A percentile compares a stretch with the other conserved stretches of the same genome.
phyloP scores from a whole-genome alignment of 2,329 filamentous ascomycete species.

The Botrytis hyacinthi region DNA sequence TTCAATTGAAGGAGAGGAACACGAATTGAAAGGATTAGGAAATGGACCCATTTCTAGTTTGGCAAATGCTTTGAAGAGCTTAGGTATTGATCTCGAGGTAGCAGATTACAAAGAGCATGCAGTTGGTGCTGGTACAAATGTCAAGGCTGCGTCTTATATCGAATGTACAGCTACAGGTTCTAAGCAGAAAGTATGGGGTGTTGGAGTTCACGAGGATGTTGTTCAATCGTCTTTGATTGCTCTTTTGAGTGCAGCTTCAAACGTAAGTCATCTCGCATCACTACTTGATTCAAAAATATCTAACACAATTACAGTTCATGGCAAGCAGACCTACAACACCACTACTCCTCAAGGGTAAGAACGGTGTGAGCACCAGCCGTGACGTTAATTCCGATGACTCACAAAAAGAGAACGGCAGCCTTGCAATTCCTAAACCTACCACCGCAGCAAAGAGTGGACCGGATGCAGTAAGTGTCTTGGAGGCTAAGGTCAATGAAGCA shows the following conservation, averaged over 20 bases:
- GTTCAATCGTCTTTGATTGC: conserved; percentile 87
- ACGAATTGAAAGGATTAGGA: conserved; percentile 74
- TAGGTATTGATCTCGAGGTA: conserved; percentile 87
- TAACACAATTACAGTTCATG: conserved; percentile 76
- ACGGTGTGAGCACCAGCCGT: conserved; percentile 44
- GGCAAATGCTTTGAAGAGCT: conserved; percentile 71
- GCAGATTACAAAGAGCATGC: conserved; percentile 96
- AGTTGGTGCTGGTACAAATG: conserved; percentile 74
- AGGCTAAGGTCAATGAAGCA: conserved; percentile 43
- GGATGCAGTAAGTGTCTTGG: conserved; percentile 42
- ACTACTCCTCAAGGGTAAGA: conserved; percentile 58
- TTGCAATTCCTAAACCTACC: conserved; percentile 33
- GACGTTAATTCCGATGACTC: conserved; percentile 40
- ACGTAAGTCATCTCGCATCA: conserved; percentile 78
- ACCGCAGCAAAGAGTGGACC: conserved; percentile 32
- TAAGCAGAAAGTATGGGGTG: conserved; percentile 78
- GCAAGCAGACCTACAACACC: conserved; percentile 68
- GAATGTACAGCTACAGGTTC: conserved; percentile 73
- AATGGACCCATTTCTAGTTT: conserved; percentile 90
- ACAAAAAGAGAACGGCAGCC: conserved; percentile 27
- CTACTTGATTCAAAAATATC: conserved; percentile 81
- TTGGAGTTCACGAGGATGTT: conserved; percentile 89
- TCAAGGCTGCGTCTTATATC: conserved; percentile 94
- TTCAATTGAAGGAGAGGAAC: conserved; percentile 76
- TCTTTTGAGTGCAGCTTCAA: conserved; percentile 79